Evolutionary conservation across 192 early-diverging fungal species (phyloP), one percentile per base, ranked within the genome.

Genomic region (Mortierella claussenii): DNA sequence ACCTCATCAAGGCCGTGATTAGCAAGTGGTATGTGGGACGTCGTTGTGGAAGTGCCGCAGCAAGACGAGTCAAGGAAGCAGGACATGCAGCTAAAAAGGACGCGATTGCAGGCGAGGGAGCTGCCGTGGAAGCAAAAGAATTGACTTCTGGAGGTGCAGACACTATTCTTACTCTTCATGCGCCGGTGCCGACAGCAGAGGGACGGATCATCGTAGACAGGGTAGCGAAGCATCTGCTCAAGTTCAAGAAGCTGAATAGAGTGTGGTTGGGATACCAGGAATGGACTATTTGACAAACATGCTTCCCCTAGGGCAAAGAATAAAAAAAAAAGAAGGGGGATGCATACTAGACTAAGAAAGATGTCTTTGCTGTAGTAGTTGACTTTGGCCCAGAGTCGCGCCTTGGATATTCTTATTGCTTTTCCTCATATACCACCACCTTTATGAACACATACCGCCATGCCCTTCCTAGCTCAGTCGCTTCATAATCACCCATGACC

Each of bases 221-320:
- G 12, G 59, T 50, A 1, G 30, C 32, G 6, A 4, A 33, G 13
- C 59, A 61, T 15, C 27, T 61, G 32, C 21, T 48, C 1, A 48
- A 61, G 33, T 61, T 61, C 21, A 50, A 61, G 12, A 50, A 61
- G 21, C 47, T 61, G 47, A 1, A 21, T 20, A 12, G 4, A 0
- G 32, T 61, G 8, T 61, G 59, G 59, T 33, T 61, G 1, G 59
- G 59, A 0, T 42, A 13, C 1, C 45, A 31, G n/a, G 15, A n/a
- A 1, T 60, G 57, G 57, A 2, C 30, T 55, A 28, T 30, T 34
- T 2, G 3, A 15, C 21, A 31, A 31, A n/a, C 12, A 31, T 18
- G 10, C 31, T 40, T 43, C 26, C 23, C 24, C 47, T 49, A 23
- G 11, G 12, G 10, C 24, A n/a, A 11, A 11, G 47, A n/a, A 11